A percentile compares a stretch with the other conserved stretches of the same genome.
These are phyloP conservation scores for Pseudogymnoascus sp. DNA, from an alignment of 2,329 filamentous ascomycete genomes.

Conservation along the genomic window DNA sequence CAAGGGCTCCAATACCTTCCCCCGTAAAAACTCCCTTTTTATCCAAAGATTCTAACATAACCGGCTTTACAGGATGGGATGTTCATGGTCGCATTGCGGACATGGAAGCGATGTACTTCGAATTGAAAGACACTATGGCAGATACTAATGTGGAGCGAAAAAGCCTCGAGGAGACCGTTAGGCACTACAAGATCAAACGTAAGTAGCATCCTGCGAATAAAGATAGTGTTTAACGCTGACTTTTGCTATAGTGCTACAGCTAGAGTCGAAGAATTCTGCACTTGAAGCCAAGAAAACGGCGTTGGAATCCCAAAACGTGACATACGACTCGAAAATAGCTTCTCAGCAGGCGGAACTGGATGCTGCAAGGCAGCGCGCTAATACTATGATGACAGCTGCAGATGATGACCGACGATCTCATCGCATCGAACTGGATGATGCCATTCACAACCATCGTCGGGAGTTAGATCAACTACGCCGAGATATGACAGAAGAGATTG, in stretches of 20 bases:
- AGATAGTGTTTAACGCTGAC: conserved; percentile 15
- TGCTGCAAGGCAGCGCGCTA: conserved; percentile 44
- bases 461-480: conserved; percentile 45
- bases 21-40: conserved; percentile 46
- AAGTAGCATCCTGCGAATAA: conserved; percentile 23
- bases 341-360: conserved; percentile 61
- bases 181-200: conserved; percentile 56
- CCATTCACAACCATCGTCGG: conserved; percentile 43
- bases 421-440: conserved; percentile 46
- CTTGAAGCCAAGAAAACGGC: not conserved
- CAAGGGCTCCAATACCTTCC: conserved; percentile 32
- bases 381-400: conserved; percentile 37
- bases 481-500: conserved; percentile 43
- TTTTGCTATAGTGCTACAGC: conserved; percentile 1
- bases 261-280: not conserved
- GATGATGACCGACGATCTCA: conserved; percentile 43
- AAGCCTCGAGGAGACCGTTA: conserved; percentile 63
- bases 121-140: conserved; percentile 64
- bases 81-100: conserved; percentile 66
- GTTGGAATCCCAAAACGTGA: conserved; percentile 34
- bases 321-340: conserved; percentile 39
- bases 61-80: conserved; percentile 62
- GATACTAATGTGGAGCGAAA: conserved; percentile 59
- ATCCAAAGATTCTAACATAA: conserved; percentile 65
- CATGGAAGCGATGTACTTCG: conserved; percentile 65